Evolutionary conservation across 441 rosid genomes (phyloP), one percentile per base, ranked within the genome.

Genomic region (Macaranga tanarius): DNA sequence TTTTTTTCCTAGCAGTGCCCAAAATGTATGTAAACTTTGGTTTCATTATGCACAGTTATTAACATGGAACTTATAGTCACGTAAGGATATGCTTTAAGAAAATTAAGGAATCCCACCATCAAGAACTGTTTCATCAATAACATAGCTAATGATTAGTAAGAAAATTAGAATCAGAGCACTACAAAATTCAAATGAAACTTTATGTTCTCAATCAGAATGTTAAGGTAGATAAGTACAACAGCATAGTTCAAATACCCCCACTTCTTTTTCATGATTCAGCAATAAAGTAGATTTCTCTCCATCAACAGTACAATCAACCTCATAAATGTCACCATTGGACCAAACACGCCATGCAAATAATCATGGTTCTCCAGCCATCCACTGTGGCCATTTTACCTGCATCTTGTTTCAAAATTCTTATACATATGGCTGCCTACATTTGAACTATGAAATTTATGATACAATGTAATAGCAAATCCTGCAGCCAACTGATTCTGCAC

Each of bases 31-130:
- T 23, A 4, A 16, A 23, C 55, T 31, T 25, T 9, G 25, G 22
- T 44, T 45, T 70, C 54, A 40, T 55, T 16, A 54, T 55, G 52
- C 63, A 70, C 6, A 42, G 38, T 70, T 15, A 57, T 23, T 17
- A n/a, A 67, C 45, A 45, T 42, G 31, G 16, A 20, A 11, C 15
- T 10, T 54, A 13, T 20, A 11, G 25, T 52, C 16, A 42, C 10
- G 12, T 19, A 52, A 25, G 26, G 38, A 52, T 8, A 40, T 72
- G 51, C 51, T 16, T 20, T 0, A 52, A 25, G 12, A 54, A 56
- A 17, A 54, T 40, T 23, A 15, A 44, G 44, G 34, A 45, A 23
- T 70, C 10, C 23, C 44, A 42, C 25, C 3, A 57, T 69, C 16
- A 23, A 56, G 61, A 38, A 5, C 19, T 57, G 17, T 42, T 8